phyloP scores from a whole-genome alignment of 441 rosid genomes.

The Adansonia grandidieri region DNA sequence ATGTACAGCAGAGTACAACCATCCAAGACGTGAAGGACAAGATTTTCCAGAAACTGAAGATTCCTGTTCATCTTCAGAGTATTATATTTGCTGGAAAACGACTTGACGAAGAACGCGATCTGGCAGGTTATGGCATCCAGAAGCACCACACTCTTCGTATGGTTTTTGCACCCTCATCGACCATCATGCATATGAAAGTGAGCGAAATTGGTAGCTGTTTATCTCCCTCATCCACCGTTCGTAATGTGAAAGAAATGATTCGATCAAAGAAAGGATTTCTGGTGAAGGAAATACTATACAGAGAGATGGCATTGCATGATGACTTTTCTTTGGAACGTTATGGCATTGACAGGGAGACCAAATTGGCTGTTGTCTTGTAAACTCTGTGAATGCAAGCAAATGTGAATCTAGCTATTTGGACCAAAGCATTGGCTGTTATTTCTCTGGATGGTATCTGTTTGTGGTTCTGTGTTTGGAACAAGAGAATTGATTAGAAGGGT shows the following conservation, averaged over 20 bases:
- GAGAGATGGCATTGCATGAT: slow-evolving; percentile 11
- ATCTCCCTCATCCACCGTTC: slow-evolving; percentile 2
- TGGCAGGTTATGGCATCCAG: slow-evolving; percentile 41
- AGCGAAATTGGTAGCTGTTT: not conserved
- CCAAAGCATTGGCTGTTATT: not conserved
- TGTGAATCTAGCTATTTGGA: not conserved
- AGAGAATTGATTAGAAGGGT: not conserved
- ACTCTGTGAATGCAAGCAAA: not conserved
- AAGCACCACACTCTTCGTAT: slow-evolving; percentile 25
- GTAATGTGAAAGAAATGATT: slow-evolving; percentile 10
- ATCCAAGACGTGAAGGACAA: slow-evolving; percentile 29
- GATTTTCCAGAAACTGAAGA: slow-evolving; percentile 29
- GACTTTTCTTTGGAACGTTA: slow-evolving; percentile 17
- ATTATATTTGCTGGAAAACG: slow-evolving; percentile 36
- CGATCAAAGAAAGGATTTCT: not conserved
- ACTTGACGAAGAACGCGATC: slow-evolving; percentile 27
- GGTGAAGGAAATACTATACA: slow-evolving; percentile 13
- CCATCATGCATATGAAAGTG: not conserved
- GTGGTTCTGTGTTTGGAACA: not conserved
- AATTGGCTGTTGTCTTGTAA: slow-evolving; percentile 25
- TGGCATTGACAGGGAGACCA: not conserved
- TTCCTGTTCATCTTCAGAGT: slow-evolving; percentile 24
- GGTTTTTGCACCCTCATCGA: slow-evolving; percentile 14
- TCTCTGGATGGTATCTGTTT: not conserved
- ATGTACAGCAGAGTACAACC: slow-evolving; percentile 24